Evolutionary conservation across 768 basidiomycete species (phyloP).

Genomic region (Xerocomellus intermedius): DNA sequence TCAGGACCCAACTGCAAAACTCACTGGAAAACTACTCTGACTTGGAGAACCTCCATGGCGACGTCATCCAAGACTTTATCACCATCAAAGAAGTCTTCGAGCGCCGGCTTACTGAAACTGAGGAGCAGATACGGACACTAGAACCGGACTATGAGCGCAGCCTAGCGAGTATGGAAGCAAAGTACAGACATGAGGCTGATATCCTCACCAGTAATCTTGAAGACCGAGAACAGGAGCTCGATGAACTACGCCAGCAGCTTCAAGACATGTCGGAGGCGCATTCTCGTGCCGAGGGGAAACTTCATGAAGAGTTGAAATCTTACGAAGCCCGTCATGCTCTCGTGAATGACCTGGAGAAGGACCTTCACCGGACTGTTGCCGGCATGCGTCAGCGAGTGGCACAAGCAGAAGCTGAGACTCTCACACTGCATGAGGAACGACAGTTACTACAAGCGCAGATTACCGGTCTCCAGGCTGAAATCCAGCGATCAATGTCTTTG

Average conservation of each 20-base stretch:
- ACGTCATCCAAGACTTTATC: slow-evolving; percentile 24
- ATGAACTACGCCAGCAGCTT: slow-evolving; percentile 38
- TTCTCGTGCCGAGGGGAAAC: slow-evolving; percentile 30
- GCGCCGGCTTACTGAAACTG: slow-evolving; percentile 24
- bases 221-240: slow-evolving; percentile 36
- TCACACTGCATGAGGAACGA: slow-evolving; percentile 49
- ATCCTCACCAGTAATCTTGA: slow-evolving; percentile 39
- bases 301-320: slow-evolving; percentile 25
- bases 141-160: slow-evolving; percentile 26
- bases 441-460: slow-evolving; percentile 50
- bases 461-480: slow-evolving; percentile 61
- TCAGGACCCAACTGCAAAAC: slow-evolving; percentile 20
- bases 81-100: slow-evolving; percentile 32
- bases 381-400: slow-evolving; percentile 41
- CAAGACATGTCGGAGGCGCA: slow-evolving; percentile 38
- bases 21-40: slow-evolving; percentile 24
- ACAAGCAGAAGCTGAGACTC: slow-evolving; percentile 36
- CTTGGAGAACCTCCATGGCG: slow-evolving; percentile 27
- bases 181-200: slow-evolving; percentile 31
- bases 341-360: slow-evolving; percentile 35
- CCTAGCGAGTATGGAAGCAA: slow-evolving; percentile 33
- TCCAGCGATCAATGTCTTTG: slow-evolving; percentile 61
- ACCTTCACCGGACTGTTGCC: slow-evolving; percentile 38
- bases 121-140: slow-evolving; percentile 22
- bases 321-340: slow-evolving; percentile 26